phyloP scores from a whole-genome alignment of 192 early-diverging fungal species.

The Coemansia sp. region DNA sequence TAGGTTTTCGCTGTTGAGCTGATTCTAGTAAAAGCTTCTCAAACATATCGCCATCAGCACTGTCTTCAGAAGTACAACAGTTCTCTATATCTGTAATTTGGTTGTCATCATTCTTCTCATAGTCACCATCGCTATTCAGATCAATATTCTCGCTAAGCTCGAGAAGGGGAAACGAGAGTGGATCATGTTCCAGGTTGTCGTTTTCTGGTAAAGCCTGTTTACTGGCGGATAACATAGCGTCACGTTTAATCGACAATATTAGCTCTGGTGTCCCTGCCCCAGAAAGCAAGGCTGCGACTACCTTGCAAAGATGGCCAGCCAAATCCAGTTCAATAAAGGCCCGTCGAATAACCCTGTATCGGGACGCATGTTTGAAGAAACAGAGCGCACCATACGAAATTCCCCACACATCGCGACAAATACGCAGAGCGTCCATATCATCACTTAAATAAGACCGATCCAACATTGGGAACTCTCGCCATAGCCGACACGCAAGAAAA shows the following conservation, averaged over 20 bases:
- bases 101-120: not conserved
- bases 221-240: not conserved
- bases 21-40: constrained; percentile 23
- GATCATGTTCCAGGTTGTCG: not conserved
- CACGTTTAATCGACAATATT: not conserved
- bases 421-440: not conserved
- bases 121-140: not conserved
- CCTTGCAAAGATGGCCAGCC: constrained; percentile 7
- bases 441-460: not conserved
- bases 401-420: constrained; percentile 34
- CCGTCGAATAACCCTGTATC: constrained; percentile 5
- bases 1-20: constrained; percentile 3
- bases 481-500: constrained; percentile 30
- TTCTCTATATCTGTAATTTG: not conserved
- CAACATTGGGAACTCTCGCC: constrained; percentile 12
- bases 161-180: not conserved
- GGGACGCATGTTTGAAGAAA: constrained; percentile 21
- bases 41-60: constrained; percentile 9
- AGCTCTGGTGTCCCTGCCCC: not conserved
- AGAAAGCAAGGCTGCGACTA: constrained; percentile 4
- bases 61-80: not conserved
- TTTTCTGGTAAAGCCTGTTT: not conserved
- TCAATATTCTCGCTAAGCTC: constrained; percentile 5
- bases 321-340: constrained; percentile 13
- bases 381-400: constrained; percentile 25